Evolutionary conservation across 2,329 filamentous ascomycete species (phyloP).

Genomic region (Exophiala bonariae): DNA sequence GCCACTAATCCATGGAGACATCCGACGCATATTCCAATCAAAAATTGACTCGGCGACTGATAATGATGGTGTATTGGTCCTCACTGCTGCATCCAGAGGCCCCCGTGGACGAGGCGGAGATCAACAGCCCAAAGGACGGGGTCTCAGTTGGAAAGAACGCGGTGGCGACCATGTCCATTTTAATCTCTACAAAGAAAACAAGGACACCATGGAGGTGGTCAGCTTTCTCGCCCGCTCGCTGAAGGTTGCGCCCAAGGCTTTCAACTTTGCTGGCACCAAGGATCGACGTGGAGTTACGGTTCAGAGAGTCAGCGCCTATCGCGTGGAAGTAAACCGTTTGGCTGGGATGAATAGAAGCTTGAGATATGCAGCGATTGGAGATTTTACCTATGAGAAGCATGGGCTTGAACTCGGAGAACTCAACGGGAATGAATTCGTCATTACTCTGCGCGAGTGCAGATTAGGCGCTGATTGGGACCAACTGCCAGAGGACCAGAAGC

Average conservation of each 20-base stretch:
- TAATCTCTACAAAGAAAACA: conserved; percentile 93
- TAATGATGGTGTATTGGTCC: conserved; percentile 61
- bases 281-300: conserved; percentile 84
- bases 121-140: conserved; percentile 28
- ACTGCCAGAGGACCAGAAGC: conserved; percentile 36
- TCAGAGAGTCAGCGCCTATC: conserved; percentile 72
- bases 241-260: conserved; percentile 66
- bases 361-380: conserved; percentile 67
- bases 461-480: conserved; percentile 39
- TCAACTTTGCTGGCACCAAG: conserved; percentile 86
- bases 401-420: conserved; percentile 81
- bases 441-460: conserved; percentile 83
- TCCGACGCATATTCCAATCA: conserved; percentile 78
- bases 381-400: conserved; percentile 73
- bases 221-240: conserved; percentile 73
- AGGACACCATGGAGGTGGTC: conserved; percentile 90
- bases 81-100: conserved; percentile 47
- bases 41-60: conserved; percentile 76
- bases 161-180: conserved; percentile 86
- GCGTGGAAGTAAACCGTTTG: conserved; percentile 63
- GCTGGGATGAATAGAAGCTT: conserved; percentile 62
- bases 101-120: conserved; percentile 34
- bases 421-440: conserved; percentile 85
- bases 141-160: conserved; percentile 62
- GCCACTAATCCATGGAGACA: conserved; percentile 62